These are phyloP conservation scores for Hymenoscyphus linearis DNA, from an alignment of 2,329 filamentous ascomycete species.

Conservation along the genomic window DNA sequence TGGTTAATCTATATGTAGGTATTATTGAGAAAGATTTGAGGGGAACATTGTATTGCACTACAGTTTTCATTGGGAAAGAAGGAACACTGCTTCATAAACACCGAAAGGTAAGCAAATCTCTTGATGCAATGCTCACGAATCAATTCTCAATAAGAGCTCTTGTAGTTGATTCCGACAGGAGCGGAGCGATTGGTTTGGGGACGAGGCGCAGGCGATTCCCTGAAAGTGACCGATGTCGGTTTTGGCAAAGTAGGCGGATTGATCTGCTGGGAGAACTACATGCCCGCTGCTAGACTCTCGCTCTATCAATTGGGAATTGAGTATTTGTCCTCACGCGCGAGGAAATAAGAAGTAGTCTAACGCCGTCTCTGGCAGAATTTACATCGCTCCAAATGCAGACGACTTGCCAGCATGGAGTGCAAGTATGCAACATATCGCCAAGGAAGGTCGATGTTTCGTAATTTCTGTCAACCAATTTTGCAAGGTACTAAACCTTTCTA, in stretches of 20 bases:
- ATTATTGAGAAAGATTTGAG: conserved; percentile 36
- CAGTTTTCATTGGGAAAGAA: conserved; percentile 35
- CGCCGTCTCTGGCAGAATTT: conserved; percentile 20
- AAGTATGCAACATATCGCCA: conserved; percentile 42
- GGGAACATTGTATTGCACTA: conserved; percentile 38
- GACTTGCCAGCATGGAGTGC: conserved; percentile 34
- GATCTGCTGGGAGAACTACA: conserved; percentile 43
- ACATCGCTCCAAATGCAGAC: conserved; percentile 29
- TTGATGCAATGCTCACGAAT: not conserved
- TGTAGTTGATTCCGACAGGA: conserved; percentile 36
- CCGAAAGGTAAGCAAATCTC: conserved; percentile 32
- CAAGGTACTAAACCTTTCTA: conserved; percentile 25
- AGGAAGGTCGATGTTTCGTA: conserved; percentile 40
- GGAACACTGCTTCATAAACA: conserved; percentile 35
- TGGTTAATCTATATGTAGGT: conserved; percentile 35
- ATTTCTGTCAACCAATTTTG: conserved; percentile 38
- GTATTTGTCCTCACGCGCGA: conserved; percentile 22
- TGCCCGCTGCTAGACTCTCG: conserved; percentile 38
- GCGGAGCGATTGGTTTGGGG: conserved; percentile 39
- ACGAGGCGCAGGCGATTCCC: conserved; percentile 36
- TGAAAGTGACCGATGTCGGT: conserved; percentile 37
- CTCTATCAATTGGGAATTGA: conserved; percentile 40
- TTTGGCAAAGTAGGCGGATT: conserved; percentile 38
- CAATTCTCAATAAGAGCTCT: not conserved
- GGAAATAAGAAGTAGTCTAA: not conserved